Percentiles rank a stretch among this genome's conserved stretches.
Conservation (phyloP, 2,329 filamentous ascomycete species). For the Fusarium azukiicola region DNA sequence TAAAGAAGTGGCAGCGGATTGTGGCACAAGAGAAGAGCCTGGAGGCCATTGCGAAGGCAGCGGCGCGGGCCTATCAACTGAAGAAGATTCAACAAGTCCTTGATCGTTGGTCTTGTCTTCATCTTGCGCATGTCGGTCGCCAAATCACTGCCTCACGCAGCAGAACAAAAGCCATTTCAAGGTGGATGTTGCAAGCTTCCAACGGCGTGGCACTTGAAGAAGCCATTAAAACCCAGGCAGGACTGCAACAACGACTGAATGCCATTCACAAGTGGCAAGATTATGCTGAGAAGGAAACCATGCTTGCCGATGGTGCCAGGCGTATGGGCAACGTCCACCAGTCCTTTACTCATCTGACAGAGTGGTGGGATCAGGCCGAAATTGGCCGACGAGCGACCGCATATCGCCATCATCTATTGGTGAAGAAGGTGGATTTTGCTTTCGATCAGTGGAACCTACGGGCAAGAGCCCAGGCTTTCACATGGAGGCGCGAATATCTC, state of each 20-base stretch:
- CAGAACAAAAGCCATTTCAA: conserved; percentile 44
- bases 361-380: conserved; percentile 59
- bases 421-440: conserved; percentile 44
- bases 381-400: conserved; percentile 49
- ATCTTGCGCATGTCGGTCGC: conserved; percentile 47
- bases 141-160: conserved; percentile 42
- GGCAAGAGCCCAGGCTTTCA: conserved; percentile 59
- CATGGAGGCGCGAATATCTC: conserved; percentile 59
- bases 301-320: conserved; percentile 31
- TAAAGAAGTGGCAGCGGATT: conserved; percentile 61
- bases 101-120: conserved; percentile 56
- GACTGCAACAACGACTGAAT: conserved; percentile 35
- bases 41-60: conserved; percentile 48
- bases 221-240: conserved; percentile 45
- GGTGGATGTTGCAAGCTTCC: conserved; percentile 50
- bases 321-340: conserved; percentile 48
- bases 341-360: conserved; percentile 51
- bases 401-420: conserved; percentile 48
- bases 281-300: conserved; percentile 31
- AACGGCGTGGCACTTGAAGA: conserved; percentile 35
- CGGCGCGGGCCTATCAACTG: conserved; percentile 47
- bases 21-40: conserved; percentile 55
- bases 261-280: conserved; percentile 51
- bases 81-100: conserved; percentile 48
- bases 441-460: conserved; percentile 60